Evolutionary conservation across 1,284 basidiomycete species (phyloP).

Genomic region (Apiotrichum sp.): DNA sequence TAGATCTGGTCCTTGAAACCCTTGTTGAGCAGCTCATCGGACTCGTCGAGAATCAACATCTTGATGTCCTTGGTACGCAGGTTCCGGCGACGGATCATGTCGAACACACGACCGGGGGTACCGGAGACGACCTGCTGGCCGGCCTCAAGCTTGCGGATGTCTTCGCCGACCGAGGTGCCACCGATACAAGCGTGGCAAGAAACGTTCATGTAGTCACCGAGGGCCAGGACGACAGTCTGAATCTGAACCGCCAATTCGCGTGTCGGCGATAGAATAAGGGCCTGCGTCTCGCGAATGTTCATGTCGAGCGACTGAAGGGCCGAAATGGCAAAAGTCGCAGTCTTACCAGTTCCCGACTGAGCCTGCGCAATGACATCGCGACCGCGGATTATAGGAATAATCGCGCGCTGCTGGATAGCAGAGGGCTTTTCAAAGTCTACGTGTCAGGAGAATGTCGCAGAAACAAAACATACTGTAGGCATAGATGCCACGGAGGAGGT

Average conservation of each 20-base stretch:
- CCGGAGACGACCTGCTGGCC: slow-evolving; percentile 97
- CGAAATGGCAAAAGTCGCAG: slow-evolving; percentile 93
- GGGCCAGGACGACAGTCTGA: slow-evolving; percentile 93
- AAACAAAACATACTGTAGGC: slow-evolving; percentile 75
- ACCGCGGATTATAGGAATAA: slow-evolving; percentile 88
- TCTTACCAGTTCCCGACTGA: slow-evolving; percentile 99
- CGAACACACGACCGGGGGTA: slow-evolving; percentile 96
- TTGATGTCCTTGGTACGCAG: slow-evolving; percentile 97
- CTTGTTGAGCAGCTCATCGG: slow-evolving; percentile 94
- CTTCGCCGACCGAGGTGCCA: slow-evolving; percentile 94
- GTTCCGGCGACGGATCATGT: slow-evolving; percentile 96
- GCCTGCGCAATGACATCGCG: slow-evolving; percentile 98
- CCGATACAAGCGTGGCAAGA: slow-evolving; percentile 99
- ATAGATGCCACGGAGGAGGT: slow-evolving; percentile 93
- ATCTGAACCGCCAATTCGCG: slow-evolving; percentile 96
- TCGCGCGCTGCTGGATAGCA: slow-evolving; percentile 97
- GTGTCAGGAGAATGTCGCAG: neutral
- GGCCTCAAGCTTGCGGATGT: slow-evolving; percentile 96
- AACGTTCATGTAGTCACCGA: slow-evolving; percentile 99
- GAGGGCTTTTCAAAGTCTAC: slow-evolving; percentile 98
- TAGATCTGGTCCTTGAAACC: slow-evolving; percentile 99
- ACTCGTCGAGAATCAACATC: slow-evolving; percentile 98
- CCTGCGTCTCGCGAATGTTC: slow-evolving; percentile 90
- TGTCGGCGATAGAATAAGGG: slow-evolving; percentile 88
- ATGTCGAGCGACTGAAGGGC: slow-evolving; percentile 93